Evolutionary conservation across 768 basidiomycete species (phyloP).

Genomic region (Termitomyces sp.): DNA sequence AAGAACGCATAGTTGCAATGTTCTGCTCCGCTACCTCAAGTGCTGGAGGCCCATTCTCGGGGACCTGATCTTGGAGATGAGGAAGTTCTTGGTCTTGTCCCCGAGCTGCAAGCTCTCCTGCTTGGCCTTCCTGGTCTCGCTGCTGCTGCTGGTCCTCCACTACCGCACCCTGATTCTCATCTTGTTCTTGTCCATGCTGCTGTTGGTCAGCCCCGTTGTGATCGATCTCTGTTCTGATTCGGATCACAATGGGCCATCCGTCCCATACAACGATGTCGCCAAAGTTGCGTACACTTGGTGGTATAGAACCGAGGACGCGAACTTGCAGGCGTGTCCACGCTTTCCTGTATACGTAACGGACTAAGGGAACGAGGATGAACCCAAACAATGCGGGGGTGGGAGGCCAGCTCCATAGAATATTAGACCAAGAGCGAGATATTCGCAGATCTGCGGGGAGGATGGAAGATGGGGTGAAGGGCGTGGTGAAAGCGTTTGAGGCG

Average conservation of each 20-base stretch:
- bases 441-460: constrained; percentile 25
- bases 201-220: constrained; percentile 16
- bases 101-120: constrained; percentile 12
- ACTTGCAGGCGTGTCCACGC: constrained; percentile 37
- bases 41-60: constrained; percentile 33
- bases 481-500: constrained; percentile 28
- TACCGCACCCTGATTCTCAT: constrained; percentile 21
- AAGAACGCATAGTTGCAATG: constrained; percentile 53
- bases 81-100: constrained; percentile 20
- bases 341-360: constrained; percentile 41
- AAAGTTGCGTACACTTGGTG: constrained; percentile 24
- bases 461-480: constrained; percentile 6
- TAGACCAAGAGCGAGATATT: constrained; percentile 29
- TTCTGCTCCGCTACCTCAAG: constrained; percentile 53
- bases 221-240: constrained; percentile 29
- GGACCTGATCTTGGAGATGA: constrained; percentile 25
- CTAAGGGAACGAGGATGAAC: constrained; percentile 47
- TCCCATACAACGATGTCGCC: constrained; percentile 22
- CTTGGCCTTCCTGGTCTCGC: constrained; percentile 15
- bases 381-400: constrained; percentile 59
- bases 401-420: constrained; percentile 41
- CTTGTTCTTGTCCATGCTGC: not conserved
- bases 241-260: constrained; percentile 32
- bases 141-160: constrained; percentile 18
- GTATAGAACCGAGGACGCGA: constrained; percentile 40